Evolutionary conservation across 1,284 basidiomycete species (phyloP).

Genomic region (Rhodofomes roseus): DNA sequence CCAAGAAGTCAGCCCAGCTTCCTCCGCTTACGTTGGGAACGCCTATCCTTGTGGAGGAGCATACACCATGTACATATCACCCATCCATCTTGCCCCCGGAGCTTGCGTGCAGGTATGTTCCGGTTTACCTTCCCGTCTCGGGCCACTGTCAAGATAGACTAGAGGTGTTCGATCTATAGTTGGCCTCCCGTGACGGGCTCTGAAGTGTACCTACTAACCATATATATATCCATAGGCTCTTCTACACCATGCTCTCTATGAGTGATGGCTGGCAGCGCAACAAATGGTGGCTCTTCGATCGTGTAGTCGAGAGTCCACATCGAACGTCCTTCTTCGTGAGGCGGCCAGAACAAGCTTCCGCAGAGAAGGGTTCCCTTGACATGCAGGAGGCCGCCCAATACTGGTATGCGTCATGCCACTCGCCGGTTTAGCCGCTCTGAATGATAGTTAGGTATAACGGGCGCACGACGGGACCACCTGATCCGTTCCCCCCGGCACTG

Average conservation of each 20-base stretch:
- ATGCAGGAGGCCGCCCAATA: constrained; percentile 66
- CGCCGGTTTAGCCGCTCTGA: constrained; percentile 2
- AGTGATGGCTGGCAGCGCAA: constrained; percentile 68
- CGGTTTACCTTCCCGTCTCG: neutral
- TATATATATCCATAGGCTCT: constrained; percentile 36
- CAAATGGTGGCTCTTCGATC: constrained; percentile 83
- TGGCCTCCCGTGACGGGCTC: no score
- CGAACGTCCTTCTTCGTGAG: constrained; percentile 76
- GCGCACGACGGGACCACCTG: constrained; percentile 50
- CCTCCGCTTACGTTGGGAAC: constrained; percentile 54
- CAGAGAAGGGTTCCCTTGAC: constrained; percentile 34
- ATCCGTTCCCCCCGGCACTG: constrained; percentile 67
- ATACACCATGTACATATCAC: constrained; percentile 78
- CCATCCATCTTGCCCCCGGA: constrained; percentile 64
- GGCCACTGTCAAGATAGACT: no score
- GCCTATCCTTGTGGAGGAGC: constrained; percentile 58
- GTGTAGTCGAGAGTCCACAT: constrained; percentile 80
- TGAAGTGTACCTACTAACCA: no score
- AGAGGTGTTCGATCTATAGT: no score
- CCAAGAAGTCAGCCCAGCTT: constrained; percentile 28
- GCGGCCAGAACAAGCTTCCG: constrained; percentile 24
- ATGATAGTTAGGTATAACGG: constrained; percentile 72
- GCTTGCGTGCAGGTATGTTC: constrained; percentile 48
- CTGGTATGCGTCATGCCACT: constrained; percentile 42
- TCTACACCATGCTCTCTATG: constrained; percentile 63